Evolutionary conservation across 768 basidiomycete genomes (phyloP), one percentile per base, ranked within the genome.

Genomic region (Tylopilus subfusipes): DNA sequence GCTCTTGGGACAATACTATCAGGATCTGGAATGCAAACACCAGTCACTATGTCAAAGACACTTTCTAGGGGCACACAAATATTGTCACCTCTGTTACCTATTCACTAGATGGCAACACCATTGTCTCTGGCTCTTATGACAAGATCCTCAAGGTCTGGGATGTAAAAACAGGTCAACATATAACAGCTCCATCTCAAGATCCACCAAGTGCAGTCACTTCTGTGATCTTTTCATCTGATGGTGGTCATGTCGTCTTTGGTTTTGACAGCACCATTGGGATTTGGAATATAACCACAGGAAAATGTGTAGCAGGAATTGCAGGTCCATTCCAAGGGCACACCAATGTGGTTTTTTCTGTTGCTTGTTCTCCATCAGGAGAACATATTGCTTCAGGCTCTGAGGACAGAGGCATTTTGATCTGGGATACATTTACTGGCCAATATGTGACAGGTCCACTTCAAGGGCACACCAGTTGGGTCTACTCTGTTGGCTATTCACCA

Each of bases 191-290:
- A 34, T n/a, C 42, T 2, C 27, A 50, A 3, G 11, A 0, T 4
- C 44, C 54, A 8, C 12, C 14, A 29, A 10, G 11, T n/a, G 4
- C 33, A 16, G 34, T 59, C 5, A 21, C 2, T 8, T 49, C 45
- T 22, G 36, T 58, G 14, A 46, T 30, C 1, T 53, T 54, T 40
- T 69, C 68, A 36, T 67, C 57, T 27, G 57, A 67, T 60, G 55
- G 53, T 4, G 55, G 12, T 24, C 45, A 52, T 12, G 53, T 73
- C 19, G 60, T 55, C 24, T 56, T 59, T 45, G 63, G 62, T 5
- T 50, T 14, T 11, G 50, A 61, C 5, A 21, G 42, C 11, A 48
- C 25, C 3, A 39, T 63, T 29, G 38, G 38, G 22, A 40, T 55
- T 4, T 59, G 60, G 63, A 12, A 60, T 38, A 12, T 13, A 19